Conservation (phyloP, 305 asterid genomes). For the Coffea humblotiana region DNA sequence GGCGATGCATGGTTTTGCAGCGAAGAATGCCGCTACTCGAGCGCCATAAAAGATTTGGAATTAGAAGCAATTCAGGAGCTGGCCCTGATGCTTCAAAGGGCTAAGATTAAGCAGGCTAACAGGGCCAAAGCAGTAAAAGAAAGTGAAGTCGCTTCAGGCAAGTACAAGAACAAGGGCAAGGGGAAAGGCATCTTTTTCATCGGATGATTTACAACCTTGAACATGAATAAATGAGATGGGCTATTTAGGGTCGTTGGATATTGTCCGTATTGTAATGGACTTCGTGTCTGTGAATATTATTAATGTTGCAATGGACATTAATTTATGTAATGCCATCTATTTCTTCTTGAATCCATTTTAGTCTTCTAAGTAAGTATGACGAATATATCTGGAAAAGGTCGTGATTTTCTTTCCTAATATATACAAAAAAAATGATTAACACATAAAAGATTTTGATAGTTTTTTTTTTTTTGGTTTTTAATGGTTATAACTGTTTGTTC, state of each 20-base stretch:
- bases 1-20: conserved; percentile 35
- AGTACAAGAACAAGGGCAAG: neutral
- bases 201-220: neutral
- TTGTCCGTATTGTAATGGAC: neutral
- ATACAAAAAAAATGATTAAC: no score
- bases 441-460: no score
- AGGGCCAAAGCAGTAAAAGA: neutral
- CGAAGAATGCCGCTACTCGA: conserved; percentile 21
- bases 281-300: neutral
- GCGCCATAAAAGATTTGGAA: conserved; percentile 1
- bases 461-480: no score
- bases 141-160: neutral
- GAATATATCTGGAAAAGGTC: no score
- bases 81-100: conserved; percentile 9
- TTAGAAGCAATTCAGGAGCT: neutral
- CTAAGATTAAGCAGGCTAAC: neutral
- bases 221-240: neutral
- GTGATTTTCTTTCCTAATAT: neutral
- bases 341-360: neutral
- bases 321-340: neutral
- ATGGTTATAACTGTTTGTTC: no score
- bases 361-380: neutral
- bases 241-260: no score
- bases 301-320: neutral
- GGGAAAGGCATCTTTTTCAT: neutral